Evolutionary conservation across 1,284 basidiomycete genomes (phyloP).

Genomic region (Meripilus lineatus): DNA sequence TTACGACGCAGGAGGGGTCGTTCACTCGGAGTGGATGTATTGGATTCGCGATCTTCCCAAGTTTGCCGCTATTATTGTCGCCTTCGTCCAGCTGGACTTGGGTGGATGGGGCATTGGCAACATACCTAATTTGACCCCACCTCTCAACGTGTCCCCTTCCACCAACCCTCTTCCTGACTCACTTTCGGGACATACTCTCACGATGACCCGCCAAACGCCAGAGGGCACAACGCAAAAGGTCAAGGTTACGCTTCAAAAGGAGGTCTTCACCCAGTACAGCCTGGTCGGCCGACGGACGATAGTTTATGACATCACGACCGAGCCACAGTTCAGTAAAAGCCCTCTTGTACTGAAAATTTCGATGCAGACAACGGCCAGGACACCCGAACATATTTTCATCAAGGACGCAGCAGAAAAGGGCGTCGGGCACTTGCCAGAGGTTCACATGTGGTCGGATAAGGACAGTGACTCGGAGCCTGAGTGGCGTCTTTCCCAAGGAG

Average conservation of each 20-base stretch:
- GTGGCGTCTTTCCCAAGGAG: not conserved
- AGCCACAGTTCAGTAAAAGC: not conserved
- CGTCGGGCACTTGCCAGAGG: constrained; percentile 6
- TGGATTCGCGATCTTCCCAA: constrained; percentile 7
- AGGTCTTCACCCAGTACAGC: constrained; percentile 6
- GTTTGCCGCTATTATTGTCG: constrained; percentile 7
- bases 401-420: not conserved
- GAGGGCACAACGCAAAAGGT: not conserved
- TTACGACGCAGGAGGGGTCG: constrained; percentile 7
- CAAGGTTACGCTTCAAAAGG: not conserved
- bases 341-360: constrained; percentile 5
- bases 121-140: not conserved
- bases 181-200: not conserved
- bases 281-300: not conserved
- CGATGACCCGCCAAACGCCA: not conserved
- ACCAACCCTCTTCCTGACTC: not conserved
- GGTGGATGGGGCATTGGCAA: not conserved
- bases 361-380: not conserved
- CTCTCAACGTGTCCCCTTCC: not conserved
- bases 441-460: constrained; percentile 2
- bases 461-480: no score
- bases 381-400: not conserved
- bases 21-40: not conserved
- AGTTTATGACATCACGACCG: constrained; percentile 4
- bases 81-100: not conserved